Conservation (phyloP, 805 yeast genomes). For the Cyberlindnera meyerae region DNA sequence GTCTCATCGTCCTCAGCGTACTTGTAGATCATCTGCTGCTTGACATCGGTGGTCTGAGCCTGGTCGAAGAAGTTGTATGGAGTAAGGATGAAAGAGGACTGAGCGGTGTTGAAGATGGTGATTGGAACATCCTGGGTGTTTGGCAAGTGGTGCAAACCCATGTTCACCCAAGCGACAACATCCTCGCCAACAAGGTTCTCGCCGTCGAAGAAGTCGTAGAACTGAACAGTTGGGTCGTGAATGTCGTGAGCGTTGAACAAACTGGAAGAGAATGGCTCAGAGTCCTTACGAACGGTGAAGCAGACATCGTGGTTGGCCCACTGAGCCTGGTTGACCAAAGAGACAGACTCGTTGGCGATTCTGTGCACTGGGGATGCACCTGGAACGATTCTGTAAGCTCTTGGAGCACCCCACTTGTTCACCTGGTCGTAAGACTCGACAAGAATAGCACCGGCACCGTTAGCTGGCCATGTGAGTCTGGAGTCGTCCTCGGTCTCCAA, state of each 20-base stretch:
- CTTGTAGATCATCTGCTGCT: slow-evolving; percentile 21
- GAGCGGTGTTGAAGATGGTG: slow-evolving; percentile 26
- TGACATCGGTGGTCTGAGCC: slow-evolving; percentile 23
- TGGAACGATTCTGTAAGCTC: slow-evolving; percentile 25
- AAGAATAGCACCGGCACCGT: slow-evolving; percentile 23
- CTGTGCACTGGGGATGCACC: slow-evolving; percentile 21
- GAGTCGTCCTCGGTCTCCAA: slow-evolving; percentile 20
- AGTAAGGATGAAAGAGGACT: slow-evolving; percentile 22
- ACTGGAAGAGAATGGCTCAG: slow-evolving; percentile 23
- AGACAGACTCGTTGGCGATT: slow-evolving; percentile 15
- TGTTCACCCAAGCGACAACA: slow-evolving; percentile 27
- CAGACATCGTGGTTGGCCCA: slow-evolving; percentile 24
- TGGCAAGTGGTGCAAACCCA: slow-evolving; percentile 28
- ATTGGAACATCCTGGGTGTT: slow-evolving; percentile 28
- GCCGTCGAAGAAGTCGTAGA: slow-evolving; percentile 23
- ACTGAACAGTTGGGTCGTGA: slow-evolving; percentile 23
- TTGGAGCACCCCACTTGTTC: slow-evolving; percentile 27
- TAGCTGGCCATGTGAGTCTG: slow-evolving; percentile 20
- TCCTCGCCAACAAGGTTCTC: slow-evolving; percentile 26
- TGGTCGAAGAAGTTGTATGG: slow-evolving; percentile 27
- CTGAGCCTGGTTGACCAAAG: slow-evolving; percentile 20
- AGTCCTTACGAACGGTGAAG: slow-evolving; percentile 24
- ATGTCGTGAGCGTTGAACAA: slow-evolving; percentile 22
- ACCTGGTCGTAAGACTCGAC: slow-evolving; percentile 24
- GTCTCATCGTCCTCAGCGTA: slow-evolving; percentile 14